phyloP scores from a whole-genome alignment of 768 basidiomycete genomes.

The Tricholoma bakamatsutake region DNA sequence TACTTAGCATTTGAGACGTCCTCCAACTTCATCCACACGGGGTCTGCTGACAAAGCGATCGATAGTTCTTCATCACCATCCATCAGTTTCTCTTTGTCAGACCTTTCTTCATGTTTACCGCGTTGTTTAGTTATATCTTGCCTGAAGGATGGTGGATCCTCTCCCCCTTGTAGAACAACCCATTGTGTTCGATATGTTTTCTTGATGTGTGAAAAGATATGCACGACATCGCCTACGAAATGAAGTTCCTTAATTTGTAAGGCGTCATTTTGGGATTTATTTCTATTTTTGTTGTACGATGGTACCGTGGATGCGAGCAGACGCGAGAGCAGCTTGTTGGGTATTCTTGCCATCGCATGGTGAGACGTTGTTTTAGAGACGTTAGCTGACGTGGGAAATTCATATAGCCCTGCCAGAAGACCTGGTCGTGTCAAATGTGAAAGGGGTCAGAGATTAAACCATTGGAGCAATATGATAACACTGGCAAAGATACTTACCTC shows the following conservation, averaged over 20 bases:
- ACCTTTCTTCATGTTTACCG: constrained; percentile 11
- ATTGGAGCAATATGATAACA: constrained; percentile 1
- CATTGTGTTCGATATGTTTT: constrained; percentile 80
- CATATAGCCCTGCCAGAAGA: constrained; percentile 83
- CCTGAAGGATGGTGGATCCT: constrained; percentile 31
- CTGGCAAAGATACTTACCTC: constrained; percentile 43
- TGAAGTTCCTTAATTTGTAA: constrained; percentile 38
- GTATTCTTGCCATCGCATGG: constrained; percentile 30
- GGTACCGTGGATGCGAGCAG: constrained; percentile 30
- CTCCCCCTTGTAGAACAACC: constrained; percentile 59
- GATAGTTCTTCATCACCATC: not conserved
- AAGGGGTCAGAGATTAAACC: constrained; percentile 5
- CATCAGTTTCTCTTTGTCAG: constrained; percentile 7
- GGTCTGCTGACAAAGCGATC: constrained; percentile 10
- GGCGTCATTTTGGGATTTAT: constrained; percentile 2
- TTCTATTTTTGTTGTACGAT: constrained; percentile 6
- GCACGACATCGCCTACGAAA: constrained; percentile 60
- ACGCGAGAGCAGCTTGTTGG: constrained; percentile 36
- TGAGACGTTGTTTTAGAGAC: constrained; percentile 39
- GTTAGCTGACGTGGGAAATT: constrained; percentile 70
- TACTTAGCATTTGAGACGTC: constrained; percentile 60
- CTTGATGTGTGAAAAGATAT: constrained; percentile 86
- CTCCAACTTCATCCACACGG: constrained; percentile 48
- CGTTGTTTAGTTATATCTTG: constrained; percentile 8
- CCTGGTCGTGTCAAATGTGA: constrained; percentile 40